Base-by-base conservation (phyloP, 2,329 filamentous ascomycete genomes). In the Botryotinia globosa region DNA sequence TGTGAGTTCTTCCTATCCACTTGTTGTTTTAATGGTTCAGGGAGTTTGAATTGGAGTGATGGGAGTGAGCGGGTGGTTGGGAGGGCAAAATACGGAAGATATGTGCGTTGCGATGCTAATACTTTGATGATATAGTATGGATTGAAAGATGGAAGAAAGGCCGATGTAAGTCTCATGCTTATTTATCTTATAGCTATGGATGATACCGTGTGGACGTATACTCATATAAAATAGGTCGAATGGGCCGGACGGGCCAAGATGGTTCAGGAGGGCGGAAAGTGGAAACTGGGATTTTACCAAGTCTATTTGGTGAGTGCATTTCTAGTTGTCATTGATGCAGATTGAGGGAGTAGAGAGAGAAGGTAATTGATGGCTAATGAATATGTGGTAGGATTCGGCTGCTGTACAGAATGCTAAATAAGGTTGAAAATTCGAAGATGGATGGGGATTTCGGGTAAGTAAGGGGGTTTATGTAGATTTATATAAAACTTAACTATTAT, bases 111-210 rank as follows among this genome's bases (percentile, higher is more conserved):
- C 4, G 22, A 18, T 42, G 42, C 18, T 61, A 12, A 56, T 18
- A 7, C 51, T n/a, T 25, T 62, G 20, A 12, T 59, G n/a, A 5
- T 44, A 48, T 25, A 69, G 59, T 88, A 87, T 79, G 82, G 77
- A 22, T 77, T 88, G 71, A 87, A 86, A 77, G 85, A 85, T 77
- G 87, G 86, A 25, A 75, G 73, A 71, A 76, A 77, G 39, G 74
- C 74, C 16, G 69, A 75, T 39, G 77, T 78, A 18, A 66, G 75
- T 75, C 44, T 25, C 67, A 59, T 32, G 48, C 45, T 58, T 25
- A 16, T 20, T 68, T 54, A 54, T 69, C 45, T 51, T 18, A 45
- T 18, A 56, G 6, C 51, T 8, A 32, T 56, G 14, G 29, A 9
- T 29, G 51, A 18, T 3, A 29, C 0, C n/a, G n/a, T 29, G n/a